phyloP scores from a whole-genome alignment of 2,329 filamentous ascomycete genomes.

The Calonectria montana region DNA sequence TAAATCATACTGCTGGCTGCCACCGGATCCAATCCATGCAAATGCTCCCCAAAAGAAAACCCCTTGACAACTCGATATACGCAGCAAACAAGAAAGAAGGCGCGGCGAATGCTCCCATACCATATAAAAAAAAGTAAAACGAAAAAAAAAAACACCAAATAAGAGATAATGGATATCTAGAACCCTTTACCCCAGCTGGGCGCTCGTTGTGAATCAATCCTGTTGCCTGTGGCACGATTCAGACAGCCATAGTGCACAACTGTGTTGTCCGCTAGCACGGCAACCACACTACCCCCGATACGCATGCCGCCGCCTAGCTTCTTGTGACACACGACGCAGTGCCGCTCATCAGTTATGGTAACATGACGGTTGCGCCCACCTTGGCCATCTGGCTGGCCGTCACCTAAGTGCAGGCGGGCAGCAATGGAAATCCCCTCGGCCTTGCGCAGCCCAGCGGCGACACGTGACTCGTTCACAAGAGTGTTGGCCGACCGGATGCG shows the following conservation, averaged over 20 bases:
- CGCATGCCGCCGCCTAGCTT: constrained; percentile 86
- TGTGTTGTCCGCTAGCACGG: constrained; percentile 85
- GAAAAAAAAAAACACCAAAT: constrained; percentile 21
- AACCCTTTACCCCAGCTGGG: constrained; percentile 53
- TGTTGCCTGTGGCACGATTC: constrained; percentile 57
- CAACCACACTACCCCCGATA: constrained; percentile 89
- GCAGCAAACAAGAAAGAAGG: constrained; percentile 21
- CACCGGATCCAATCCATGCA: constrained; percentile 35
- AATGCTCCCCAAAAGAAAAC: constrained; percentile 31
- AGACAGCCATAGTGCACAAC: constrained; percentile 88
- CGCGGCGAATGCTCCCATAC: constrained; percentile 20
- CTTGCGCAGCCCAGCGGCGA: constrained; percentile 81
- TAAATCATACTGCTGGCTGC: constrained; percentile 37
- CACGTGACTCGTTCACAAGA: constrained; percentile 81
- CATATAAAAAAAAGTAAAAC: constrained; percentile 6
- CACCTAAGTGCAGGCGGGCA: constrained; percentile 78
- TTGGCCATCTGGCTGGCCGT: constrained; percentile 65
- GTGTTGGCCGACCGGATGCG: constrained; percentile 89
- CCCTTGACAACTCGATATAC: constrained; percentile 14
- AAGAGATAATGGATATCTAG: constrained; percentile 37
- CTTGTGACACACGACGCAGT: constrained; percentile 95
- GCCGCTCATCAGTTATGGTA: constrained; percentile 85
- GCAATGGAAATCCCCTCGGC: constrained; percentile 84
- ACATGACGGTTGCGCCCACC: constrained; percentile 73
- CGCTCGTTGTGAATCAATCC: constrained; percentile 46